Evolutionary conservation across 192 early-diverging fungal species (phyloP), one percentile per base, ranked within the genome.

Genomic region (Podila epicladia): DNA sequence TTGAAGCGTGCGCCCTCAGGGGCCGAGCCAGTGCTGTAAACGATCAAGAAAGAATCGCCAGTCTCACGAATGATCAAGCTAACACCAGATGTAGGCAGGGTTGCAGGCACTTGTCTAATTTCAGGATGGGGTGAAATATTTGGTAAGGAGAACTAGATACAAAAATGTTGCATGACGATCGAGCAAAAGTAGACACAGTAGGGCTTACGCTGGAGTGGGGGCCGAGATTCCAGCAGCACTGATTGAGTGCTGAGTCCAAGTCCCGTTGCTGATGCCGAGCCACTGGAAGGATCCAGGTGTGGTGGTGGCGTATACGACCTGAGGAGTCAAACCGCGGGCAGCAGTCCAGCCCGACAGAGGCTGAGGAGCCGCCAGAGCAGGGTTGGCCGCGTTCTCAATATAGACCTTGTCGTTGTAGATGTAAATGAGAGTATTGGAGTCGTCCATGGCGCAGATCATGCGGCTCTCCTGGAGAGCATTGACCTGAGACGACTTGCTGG

Each of bases 371-470:
- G 70, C 69, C 1, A 80, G 53, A 9, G 65, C 38, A 7, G 76
- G 65, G 15, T 13, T 69, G 38, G 67, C 37, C 22, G 41, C 1
- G 51, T 67, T 72, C 17, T 80, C 71, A 29, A 80, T 26, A 38
- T 80, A 73, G 26, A 80, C 62, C 6, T 59, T 64, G 19, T 80
- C 71, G 48, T 80, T 73, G 19, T 73, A 80, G 58, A 80, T 80
- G 58, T 80, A 80, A 5, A 69, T 31, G 15, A 80, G 69, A 3
- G 77, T 73, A 0, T 64, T 62, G 53, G 55, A 53, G 15, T 58
- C 64, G 35, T 80, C 77, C 20, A 60, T 19, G 20, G 77, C 49
- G 20, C 77, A 80, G 62, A 73, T 48, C 70, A 73, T 80, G 22
- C 71, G 71, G 26, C 71, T 73, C 51, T 5, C 31, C 15, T 55